Conservation (phyloP, 768 basidiomycete genomes). For the Crucibulum laeve region DNA sequence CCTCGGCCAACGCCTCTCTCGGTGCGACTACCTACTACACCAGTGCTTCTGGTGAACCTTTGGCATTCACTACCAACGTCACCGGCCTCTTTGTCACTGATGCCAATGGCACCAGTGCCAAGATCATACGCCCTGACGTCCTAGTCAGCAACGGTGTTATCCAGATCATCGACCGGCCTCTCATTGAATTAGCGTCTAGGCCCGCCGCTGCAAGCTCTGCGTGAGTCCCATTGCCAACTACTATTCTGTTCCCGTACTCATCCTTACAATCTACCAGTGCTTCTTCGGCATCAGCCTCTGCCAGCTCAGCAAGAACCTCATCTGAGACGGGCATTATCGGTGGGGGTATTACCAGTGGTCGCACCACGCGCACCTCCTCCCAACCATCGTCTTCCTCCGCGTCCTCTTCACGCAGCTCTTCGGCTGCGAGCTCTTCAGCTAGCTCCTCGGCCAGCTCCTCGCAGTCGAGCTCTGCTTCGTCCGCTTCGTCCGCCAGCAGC, state of each 20-base stretch:
- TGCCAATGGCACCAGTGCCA: slow-evolving; percentile 23
- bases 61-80: slow-evolving; percentile 47
- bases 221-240: slow-evolving; percentile 28
- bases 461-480: no score
- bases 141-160: slow-evolving; percentile 66
- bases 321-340: no score
- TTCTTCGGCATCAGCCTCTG: slow-evolving; percentile 45
- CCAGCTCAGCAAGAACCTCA: no score
- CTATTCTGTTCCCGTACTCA: not conserved
- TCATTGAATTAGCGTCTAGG: slow-evolving; percentile 41
- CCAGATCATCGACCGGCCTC: slow-evolving; percentile 54
- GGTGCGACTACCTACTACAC: slow-evolving; percentile 25
- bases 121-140: slow-evolving; percentile 54
- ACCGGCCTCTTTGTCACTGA: slow-evolving; percentile 54
- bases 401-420: no score
- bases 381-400: no score
- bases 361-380: no score
- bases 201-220: slow-evolving; percentile 44
- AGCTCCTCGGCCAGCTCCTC: no score
- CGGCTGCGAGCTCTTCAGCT: no score
- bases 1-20: slow-evolving; percentile 8
- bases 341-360: no score
- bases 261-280: slow-evolving; percentile 16
- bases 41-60: slow-evolving; percentile 54
- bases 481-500: no score